phyloP scores from a whole-genome alignment of 768 basidiomycete genomes.

The Peribolospora baueri region DNA sequence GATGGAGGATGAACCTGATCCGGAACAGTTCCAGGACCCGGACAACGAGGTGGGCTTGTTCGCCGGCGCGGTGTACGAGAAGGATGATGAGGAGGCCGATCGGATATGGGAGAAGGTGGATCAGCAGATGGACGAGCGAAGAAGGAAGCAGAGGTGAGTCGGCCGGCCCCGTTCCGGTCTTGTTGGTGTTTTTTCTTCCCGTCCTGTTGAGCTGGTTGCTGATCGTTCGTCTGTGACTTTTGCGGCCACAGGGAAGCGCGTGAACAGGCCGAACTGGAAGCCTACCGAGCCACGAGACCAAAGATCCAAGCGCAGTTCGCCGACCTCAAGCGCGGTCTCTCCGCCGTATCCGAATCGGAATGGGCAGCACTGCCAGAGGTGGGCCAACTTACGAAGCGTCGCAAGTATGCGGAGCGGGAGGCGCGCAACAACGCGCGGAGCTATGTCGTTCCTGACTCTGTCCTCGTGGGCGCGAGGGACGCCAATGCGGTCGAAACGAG shows the following conservation, averaged over 20 bases:
- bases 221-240: not conserved
- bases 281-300: constrained; percentile 62
- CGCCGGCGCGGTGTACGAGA: constrained; percentile 83
- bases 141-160: constrained; percentile 44
- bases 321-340: constrained; percentile 73
- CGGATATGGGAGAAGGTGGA: constrained; percentile 84
- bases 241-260: constrained; percentile 35
- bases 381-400: constrained; percentile 78
- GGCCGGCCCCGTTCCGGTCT: constrained; percentile 13
- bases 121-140: constrained; percentile 61
- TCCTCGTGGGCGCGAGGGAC: constrained; percentile 59
- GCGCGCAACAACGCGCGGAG: constrained; percentile 45
- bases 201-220: constrained; percentile 2
- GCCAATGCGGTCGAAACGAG: constrained; percentile 54
- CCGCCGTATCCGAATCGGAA: constrained; percentile 64
- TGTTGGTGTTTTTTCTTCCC: constrained; percentile 16
- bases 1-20: constrained; percentile 52
- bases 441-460: constrained; percentile 80
- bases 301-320: constrained; percentile 92
- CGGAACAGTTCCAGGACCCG: constrained; percentile 84
- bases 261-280: constrained; percentile 46
- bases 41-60: constrained; percentile 94
- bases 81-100: constrained; percentile 94
- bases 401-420: constrained; percentile 25
- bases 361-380: constrained; percentile 90